Conservation (phyloP, 306 rosid species). For the Glycine tomentella region DNA sequence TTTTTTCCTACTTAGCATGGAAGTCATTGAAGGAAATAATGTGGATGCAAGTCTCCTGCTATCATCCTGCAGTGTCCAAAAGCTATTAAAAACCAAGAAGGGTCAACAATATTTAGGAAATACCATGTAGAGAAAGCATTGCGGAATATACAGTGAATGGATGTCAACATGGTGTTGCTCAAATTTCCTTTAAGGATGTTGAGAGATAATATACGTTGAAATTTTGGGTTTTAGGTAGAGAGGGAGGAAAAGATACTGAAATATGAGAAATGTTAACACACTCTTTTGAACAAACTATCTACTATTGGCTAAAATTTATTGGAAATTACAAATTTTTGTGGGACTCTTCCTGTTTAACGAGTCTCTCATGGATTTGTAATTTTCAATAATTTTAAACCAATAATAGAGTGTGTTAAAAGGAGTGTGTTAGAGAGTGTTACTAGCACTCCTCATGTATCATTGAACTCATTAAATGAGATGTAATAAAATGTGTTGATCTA, state of each 20-base stretch:
- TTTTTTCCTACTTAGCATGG: slow-evolving; percentile 73
- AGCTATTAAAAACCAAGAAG: slow-evolving; percentile 31
- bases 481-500: neutral
- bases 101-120: slow-evolving; percentile 9
- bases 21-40: slow-evolving; percentile 79
- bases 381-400: no score
- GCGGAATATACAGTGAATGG: slow-evolving; percentile 1
- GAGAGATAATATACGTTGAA: neutral
- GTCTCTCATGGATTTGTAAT: no score
- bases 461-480: neutral
- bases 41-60: slow-evolving; percentile 82
- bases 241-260: neutral
- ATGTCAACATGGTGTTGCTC: neutral
- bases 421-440: no score
- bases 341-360: no score
- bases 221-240: neutral
- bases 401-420: no score
- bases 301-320: no score
- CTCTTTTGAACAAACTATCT: no score
- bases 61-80: slow-evolving; percentile 67
- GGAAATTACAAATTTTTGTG: no score
- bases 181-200: no score
- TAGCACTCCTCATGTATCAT: no score
- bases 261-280: no score
- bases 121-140: neutral